Evolutionary conservation across 2,329 filamentous ascomycete genomes (phyloP).

Genomic region (Claviceps maximensis): DNA sequence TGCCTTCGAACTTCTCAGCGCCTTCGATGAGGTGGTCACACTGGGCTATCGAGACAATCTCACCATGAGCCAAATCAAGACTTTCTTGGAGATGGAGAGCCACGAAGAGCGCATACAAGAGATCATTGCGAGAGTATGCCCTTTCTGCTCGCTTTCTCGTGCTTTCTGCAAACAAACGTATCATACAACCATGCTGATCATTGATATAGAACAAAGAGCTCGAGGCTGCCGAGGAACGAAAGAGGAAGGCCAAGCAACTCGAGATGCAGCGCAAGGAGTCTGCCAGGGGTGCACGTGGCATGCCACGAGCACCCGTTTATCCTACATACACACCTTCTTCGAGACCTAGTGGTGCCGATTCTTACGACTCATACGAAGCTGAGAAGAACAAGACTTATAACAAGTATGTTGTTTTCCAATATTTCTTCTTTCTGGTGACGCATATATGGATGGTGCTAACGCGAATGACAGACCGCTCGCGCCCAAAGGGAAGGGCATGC

Average conservation of each 20-base stretch:
- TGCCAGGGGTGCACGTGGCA: constrained; percentile 57
- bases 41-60: constrained; percentile 93
- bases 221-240: constrained; percentile 94
- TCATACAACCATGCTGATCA: constrained; percentile 11
- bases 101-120: constrained; percentile 98
- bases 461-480: constrained; percentile 38
- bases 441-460: not conserved
- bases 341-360: constrained; percentile 60
- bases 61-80: constrained; percentile 94
- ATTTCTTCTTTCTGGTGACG: not conserved
- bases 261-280: constrained; percentile 98
- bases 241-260: constrained; percentile 95
- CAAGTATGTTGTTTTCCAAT: constrained; percentile 42
- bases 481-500: constrained; percentile 93
- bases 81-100: constrained; percentile 97
- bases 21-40: constrained; percentile 94
- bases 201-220: constrained; percentile 79
- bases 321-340: constrained; percentile 77
- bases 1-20: constrained; percentile 89
- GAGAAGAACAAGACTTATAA: constrained; percentile 88
- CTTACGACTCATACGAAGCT: constrained; percentile 88
- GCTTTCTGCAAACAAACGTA: not conserved
- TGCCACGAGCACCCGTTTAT: constrained; percentile 68
- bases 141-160: not conserved
- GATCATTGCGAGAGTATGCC: constrained; percentile 73